Conservation (phyloP, 495 filamentous ascomycete genomes). For the Hypomontagnella submonticulosa region DNA sequence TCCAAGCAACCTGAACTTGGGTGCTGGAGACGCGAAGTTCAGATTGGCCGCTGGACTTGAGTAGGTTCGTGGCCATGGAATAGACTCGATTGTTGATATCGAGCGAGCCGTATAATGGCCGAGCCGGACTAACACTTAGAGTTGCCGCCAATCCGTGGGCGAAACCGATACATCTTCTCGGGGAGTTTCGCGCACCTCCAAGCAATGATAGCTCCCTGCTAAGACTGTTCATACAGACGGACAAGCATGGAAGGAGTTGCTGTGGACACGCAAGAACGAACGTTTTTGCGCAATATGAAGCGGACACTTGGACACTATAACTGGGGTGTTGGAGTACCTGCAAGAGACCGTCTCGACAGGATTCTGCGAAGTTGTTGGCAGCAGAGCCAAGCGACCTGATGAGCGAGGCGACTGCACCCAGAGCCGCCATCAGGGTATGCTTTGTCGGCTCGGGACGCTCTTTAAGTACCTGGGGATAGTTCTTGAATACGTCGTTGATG, state of each 20-base stretch:
- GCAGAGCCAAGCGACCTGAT: constrained; percentile 85
- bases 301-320: constrained; percentile 93
- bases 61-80: constrained; percentile 87
- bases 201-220: constrained; percentile 85
- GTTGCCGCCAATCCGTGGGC: constrained; percentile 94
- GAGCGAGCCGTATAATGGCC: constrained; percentile 93
- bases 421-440: constrained; percentile 78
- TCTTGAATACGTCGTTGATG: constrained; percentile 89
- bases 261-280: constrained; percentile 92
- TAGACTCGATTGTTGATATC: constrained; percentile 94
- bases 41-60: constrained; percentile 92
- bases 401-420: constrained; percentile 83
- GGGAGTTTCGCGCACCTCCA: constrained; percentile 77
- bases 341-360: constrained; percentile 84
- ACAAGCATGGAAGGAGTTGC: constrained; percentile 89
- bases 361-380: constrained; percentile 77
- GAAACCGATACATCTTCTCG: constrained; percentile 87
- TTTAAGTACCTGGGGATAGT: constrained; percentile 92
- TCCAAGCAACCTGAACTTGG: constrained; percentile 98
- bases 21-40: constrained; percentile 92
- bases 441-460: constrained; percentile 92
- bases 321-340: constrained; percentile 95
- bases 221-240: constrained; percentile 96
- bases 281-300: constrained; percentile 82
- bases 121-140: constrained; percentile 85